Evolutionary conservation across 139 green algal genomes (phyloP), one percentile per base, ranked within the genome.

Genomic region (Chloropicon primus): DNA sequence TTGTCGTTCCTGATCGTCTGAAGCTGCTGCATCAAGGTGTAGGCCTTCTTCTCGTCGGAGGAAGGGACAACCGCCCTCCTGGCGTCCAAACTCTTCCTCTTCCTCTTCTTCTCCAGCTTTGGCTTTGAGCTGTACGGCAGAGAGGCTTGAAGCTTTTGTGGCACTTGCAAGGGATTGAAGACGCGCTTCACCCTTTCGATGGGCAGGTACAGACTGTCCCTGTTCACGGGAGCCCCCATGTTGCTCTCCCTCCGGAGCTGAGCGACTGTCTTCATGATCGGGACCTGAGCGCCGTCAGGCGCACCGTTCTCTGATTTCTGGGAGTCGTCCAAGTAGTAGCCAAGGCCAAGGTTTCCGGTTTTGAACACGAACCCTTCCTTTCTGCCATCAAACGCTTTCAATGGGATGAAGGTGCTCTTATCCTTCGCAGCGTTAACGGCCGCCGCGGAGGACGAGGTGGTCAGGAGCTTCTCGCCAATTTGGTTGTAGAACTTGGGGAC

Each of bases 1-100:
- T 94, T 96, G 3, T 91, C 88, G 82, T 97, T 97, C 75, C 93
- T 87, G 75, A 98, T 94, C n/a, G 94, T 90, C 75, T 94, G 94
- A 24, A 98, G 92, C 86, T 97, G 90, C 79, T 93, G 82, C 76
- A 98, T 71, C 82, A 98, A 85, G 24, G 87, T 87, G 71, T 84
- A 79, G 1, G 87, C 84, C 77, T 85, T 84, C 75, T 86, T 85
- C 83, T 96, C 91, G 27, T 82, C 74, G 28, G 87, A 75, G 75
- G 95, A 90, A 76, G 92, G 74, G 5, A 96, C 90, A 25, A 96
- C 90, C 0, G 92, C 92, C 3, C 92, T 89, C 75, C 85, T 85
- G 84, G 93, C 87, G 77, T 97, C 93, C 71, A 97, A 85, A 2
- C 85, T 93, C 84, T 92, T 88, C 23, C 82, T 79, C 84, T 92